These are phyloP conservation scores for Silybum marianum DNA, from an alignment of 129 eudicot genomes.

Conservation along the genomic window DNA sequence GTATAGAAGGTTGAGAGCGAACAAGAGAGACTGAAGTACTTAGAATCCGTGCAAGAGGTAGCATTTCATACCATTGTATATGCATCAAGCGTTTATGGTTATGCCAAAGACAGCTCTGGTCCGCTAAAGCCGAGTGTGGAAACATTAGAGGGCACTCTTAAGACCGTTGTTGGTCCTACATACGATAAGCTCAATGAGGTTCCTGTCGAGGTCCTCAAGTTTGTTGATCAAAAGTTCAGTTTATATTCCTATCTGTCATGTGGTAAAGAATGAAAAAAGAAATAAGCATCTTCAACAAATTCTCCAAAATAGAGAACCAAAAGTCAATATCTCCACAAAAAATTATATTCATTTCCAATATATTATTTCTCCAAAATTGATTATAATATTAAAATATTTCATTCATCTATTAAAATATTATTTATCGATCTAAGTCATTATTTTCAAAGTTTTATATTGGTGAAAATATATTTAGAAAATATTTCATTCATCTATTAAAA, in stretches of 20 bases:
- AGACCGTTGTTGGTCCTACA: constrained; percentile 59
- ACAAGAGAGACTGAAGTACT: constrained; percentile 55
- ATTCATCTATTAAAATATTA: too few relatives aligned
- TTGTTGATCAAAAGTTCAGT: constrained; percentile 71
- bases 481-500: too few relatives aligned
- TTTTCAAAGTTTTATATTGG: too few relatives aligned
- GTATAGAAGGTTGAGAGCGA: constrained; percentile 20
- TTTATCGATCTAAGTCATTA: too few relatives aligned
- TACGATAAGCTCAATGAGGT: constrained; percentile 57
- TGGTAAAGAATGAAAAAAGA: too few relatives aligned
- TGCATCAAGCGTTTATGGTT: constrained; percentile 51
- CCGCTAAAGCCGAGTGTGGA: constrained; percentile 61
- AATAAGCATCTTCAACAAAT: too few relatives aligned
- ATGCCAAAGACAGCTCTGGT: constrained; percentile 73
- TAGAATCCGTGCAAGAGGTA: constrained; percentile 57
- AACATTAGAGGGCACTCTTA: constrained; percentile 57
- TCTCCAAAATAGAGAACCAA: too few relatives aligned
- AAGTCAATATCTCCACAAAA: too few relatives aligned
- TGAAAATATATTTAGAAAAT: too few relatives aligned
- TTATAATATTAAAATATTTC: too few relatives aligned
- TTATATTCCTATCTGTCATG: background rate
- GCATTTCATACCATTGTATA: constrained; percentile 41
- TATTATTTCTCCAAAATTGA: too few relatives aligned
- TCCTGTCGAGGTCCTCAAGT: constrained; percentile 66
- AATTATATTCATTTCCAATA: too few relatives aligned